These are phyloP conservation scores for Phytophthora pluvialis DNA, from an alignment of 352 stramenopile genomes.

Conservation along the genomic window DNA sequence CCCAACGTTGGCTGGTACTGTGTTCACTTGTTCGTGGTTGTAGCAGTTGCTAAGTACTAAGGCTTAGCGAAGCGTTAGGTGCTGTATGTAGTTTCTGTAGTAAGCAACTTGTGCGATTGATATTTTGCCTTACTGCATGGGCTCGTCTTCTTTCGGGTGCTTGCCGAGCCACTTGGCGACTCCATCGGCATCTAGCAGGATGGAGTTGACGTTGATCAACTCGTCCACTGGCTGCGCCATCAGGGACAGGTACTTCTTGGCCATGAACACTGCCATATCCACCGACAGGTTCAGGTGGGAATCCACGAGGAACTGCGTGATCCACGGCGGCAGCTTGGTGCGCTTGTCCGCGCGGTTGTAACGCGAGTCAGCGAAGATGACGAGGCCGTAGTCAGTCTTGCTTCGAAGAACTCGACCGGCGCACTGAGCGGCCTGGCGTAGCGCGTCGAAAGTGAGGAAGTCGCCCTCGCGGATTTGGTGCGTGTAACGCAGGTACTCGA, in stretches of 20 bases:
- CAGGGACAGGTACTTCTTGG: constrained; percentile 95
- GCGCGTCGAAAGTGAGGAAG: constrained; percentile 99
- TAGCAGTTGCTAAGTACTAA: too few species aligned
- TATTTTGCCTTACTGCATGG: constrained; percentile 18
- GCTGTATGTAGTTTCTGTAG: too few species aligned
- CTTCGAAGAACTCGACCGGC: constrained; percentile 97
- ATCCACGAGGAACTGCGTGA: constrained; percentile 97
- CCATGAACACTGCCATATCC: constrained; percentile 95
- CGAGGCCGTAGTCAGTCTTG: constrained; percentile 99
- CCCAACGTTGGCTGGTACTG: neutral
- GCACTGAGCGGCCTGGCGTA: constrained; percentile 98
- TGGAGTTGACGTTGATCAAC: constrained; percentile 91
- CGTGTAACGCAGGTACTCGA: constrained; percentile 97
- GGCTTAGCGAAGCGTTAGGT: too few species aligned
- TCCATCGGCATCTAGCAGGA: constrained; percentile 93
- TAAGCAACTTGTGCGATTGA: neutral
- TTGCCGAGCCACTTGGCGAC: constrained; percentile 81
- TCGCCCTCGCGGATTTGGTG: constrained; percentile 94
- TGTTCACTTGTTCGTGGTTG: too few species aligned
- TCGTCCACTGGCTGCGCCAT: constrained; percentile 97
- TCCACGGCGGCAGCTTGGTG: constrained; percentile 98
- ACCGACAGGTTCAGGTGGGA: constrained; percentile 97
- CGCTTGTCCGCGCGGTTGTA: constrained; percentile 99
- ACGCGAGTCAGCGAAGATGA: constrained; percentile 98
- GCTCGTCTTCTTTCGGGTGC: constrained; percentile 41